Conservation (phyloP, 2,329 filamentous ascomycete genomes). For the Plectosphaerella plurivora region DNA sequence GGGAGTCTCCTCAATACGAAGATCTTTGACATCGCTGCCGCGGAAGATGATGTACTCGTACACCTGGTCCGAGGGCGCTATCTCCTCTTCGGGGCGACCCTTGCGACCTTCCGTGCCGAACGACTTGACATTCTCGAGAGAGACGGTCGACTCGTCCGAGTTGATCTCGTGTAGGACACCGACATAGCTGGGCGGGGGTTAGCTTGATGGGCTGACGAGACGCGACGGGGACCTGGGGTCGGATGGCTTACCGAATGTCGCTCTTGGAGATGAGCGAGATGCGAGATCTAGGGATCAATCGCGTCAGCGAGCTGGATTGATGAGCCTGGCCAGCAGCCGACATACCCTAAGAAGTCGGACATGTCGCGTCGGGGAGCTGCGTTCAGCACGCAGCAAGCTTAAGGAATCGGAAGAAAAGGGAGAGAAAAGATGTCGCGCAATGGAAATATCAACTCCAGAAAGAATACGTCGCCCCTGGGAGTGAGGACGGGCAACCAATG, state of each 20-base stretch:
- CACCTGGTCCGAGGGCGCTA: slow-evolving; percentile 76
- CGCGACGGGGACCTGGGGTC: slow-evolving; percentile 4
- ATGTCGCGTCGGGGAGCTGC: slow-evolving; percentile 35
- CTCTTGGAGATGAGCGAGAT: slow-evolving; percentile 97
- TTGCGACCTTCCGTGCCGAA: slow-evolving; percentile 91
- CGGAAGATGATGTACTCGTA: slow-evolving; percentile 99
- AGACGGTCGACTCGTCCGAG: slow-evolving; percentile 93
- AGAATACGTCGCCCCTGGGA: not conserved
- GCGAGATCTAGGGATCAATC: slow-evolving; percentile 59
- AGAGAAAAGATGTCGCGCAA: not conserved
- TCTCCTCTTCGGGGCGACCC: slow-evolving; percentile 73
- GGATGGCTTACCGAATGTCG: slow-evolving; percentile 75
- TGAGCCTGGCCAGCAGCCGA: slow-evolving; percentile 14
- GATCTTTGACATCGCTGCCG: slow-evolving; percentile 96
- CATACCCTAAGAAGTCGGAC: slow-evolving; percentile 59
- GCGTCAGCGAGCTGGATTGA: slow-evolving; percentile 9
- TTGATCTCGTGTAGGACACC: slow-evolving; percentile 97
- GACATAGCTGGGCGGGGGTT: slow-evolving; percentile 64
- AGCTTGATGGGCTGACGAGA: slow-evolving; percentile 3
- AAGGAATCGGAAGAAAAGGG: not conserved
- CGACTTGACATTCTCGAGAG: slow-evolving; percentile 91
- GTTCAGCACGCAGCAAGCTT: slow-evolving; percentile 36
- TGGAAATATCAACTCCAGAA: not conserved
- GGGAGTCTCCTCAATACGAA: slow-evolving; percentile 83
- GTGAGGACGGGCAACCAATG: too few relatives aligned